Evolutionary conservation across 2,329 filamentous ascomycete species (phyloP), one percentile per base, ranked within the genome.

Genomic region (Chrysoporthe deuterocubensis): DNA sequence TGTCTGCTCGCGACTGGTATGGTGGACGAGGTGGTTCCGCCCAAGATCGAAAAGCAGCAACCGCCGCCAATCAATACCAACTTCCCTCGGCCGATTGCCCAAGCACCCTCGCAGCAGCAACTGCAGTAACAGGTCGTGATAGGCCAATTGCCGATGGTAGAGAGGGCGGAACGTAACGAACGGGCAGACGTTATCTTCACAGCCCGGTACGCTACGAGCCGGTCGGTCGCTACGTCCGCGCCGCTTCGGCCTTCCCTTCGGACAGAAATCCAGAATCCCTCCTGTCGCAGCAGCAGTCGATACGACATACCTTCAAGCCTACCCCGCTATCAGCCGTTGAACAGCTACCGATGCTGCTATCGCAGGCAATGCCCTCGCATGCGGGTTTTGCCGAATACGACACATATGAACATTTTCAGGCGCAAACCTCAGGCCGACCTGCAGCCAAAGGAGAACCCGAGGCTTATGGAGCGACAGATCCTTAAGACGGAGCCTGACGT

Each of bases 401-500:
- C 58, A 14, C 62, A 67, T 6, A 21, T 69, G 52, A 67, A 67
- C 48, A 62, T 69, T 44, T 54, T 69, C 32, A 32, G 65, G 56
- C 76, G 78, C 50, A 72, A 78, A 16, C 76, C 76, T 48, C 71
- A 76, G 43, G 44, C 64, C 60, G 70, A 74, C n/a, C 48, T 74
- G 46, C 70, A 73, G 56, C 73, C 72, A 54, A 73, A 76, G 61
- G 74, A 75, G n/a, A 70, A 73, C 9, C 65, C 73, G 62, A 68
- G 72, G 63, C 70, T 72, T 65, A 73, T 68, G 26, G 73, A 72
- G 67, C 71, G 73, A 42, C 71, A 71, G 42, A 74, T 73, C 11
- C 78, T 86, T 60, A 86, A 87, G 74, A 83, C 85, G 70, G 85
- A 87, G 71, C 80, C 81, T 3, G 84, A 86, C 59, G 71, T 80